Base-by-base conservation (phyloP, 2,329 filamentous ascomycete species). In the Nemania sp. region DNA sequence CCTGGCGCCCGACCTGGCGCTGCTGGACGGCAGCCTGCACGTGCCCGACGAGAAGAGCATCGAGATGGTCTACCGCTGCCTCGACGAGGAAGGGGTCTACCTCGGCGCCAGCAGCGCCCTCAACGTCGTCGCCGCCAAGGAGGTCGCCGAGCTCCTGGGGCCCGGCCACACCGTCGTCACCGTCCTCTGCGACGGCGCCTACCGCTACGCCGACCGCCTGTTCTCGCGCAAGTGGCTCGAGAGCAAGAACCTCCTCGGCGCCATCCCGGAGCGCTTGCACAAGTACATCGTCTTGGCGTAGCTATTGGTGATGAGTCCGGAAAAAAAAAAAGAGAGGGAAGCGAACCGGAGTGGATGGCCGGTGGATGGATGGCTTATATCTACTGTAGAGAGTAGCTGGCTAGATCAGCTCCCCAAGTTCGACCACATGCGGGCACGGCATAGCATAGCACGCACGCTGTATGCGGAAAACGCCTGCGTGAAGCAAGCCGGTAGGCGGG, bases 51-150 rank as follows among this genome's bases (percentile, higher is more conserved):
- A 95, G 80, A 93, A 96, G 85, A 96, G 88, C 71, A 94, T 99
- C 68, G 91, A 91, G 77, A 98, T 97, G 95, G 92, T 99, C 46
- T 99, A 98, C 80, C 83, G 94, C 66, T 97, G 94, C 73, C 81
- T 99, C 65, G 93, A 98, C 71, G 92, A 98, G 78, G 95, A 99
- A 75, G 95, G 95, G 1, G 79, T 99, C 53, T 99, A 99, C 75
- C 83, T 99, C 1, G 95, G 95, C 64, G 95, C 95, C 39, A 97
- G 92, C 78, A 96, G 91, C 21, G 90, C 91, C 60, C 80, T 99
- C 71, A 99, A 99, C 74, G 95, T 99, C 13, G 95, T 94, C 6
- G 95, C 95, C 1, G 95, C 95, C 15, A 92, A 94, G 79, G 91
- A 98, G 78, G 89, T 97, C 32, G 95, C 95, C 0, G 87, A 95